phyloP scores from a whole-genome alignment of 31 red algal species.

The Porphyra umbilicalis region DNA sequence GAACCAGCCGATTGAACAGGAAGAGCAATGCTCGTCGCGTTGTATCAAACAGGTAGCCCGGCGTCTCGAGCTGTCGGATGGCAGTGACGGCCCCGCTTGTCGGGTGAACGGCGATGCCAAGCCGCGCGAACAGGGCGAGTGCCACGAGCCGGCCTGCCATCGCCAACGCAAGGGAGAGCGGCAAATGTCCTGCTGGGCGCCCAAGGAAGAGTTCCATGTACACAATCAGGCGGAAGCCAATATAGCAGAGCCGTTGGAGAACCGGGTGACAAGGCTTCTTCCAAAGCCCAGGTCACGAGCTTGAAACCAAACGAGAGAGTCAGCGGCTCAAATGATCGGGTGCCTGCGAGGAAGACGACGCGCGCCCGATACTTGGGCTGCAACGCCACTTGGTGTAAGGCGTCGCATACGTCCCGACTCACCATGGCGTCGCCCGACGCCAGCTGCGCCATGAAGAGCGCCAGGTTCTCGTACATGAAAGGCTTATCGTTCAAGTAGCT shows the following conservation, averaged over 20 bases:
- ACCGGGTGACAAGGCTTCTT: not conserved
- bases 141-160: too few relatives aligned
- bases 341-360: conserved; percentile 10
- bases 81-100: too few relatives aligned
- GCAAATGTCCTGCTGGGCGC: too few relatives aligned
- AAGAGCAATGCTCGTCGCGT: too few relatives aligned
- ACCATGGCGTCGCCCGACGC: conserved; percentile 10
- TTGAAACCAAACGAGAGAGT: conserved; percentile 8
- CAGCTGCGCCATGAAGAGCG: conserved; percentile 2
- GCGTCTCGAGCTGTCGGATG: too few relatives aligned
- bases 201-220: not conserved
- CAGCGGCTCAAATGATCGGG: conserved; percentile 6
- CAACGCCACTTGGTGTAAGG: conserved; percentile 15
- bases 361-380: not conserved
- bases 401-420: conserved; percentile 18
- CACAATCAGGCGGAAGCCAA: not conserved
- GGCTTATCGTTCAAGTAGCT: not conserved
- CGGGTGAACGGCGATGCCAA: too few relatives aligned
- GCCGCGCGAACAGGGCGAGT: too few relatives aligned
- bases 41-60: too few relatives aligned
- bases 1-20: too few relatives aligned
- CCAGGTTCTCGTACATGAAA: not conserved
- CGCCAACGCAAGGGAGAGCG: too few relatives aligned
- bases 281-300: conserved; percentile 10
- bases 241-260: not conserved